A percentile compares a stretch with the other conserved stretches of the same genome.
phyloP scores from a whole-genome alignment of 352 stramenopile species.

The Salisapilia sapeloensis region DNA sequence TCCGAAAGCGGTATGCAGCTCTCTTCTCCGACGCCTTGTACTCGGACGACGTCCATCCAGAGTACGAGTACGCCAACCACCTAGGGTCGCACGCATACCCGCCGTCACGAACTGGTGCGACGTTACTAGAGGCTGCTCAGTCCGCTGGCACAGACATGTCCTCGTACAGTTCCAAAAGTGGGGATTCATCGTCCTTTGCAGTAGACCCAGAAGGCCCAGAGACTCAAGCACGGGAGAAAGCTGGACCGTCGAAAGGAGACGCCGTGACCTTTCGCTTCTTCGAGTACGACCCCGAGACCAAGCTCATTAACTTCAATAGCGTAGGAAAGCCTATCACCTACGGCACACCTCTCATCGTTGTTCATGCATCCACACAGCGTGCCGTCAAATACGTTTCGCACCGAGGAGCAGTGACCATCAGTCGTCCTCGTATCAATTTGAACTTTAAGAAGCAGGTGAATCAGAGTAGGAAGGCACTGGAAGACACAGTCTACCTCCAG shows the following conservation, averaged over 20 bases:
- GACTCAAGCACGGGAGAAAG: not conserved
- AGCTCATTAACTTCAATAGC: slow-evolving; percentile 24
- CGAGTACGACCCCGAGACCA: slow-evolving; percentile 29
- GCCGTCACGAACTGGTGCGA: no score
- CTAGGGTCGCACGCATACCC: no score
- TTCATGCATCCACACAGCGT: slow-evolving; percentile 39
- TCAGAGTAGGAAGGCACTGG: slow-evolving; percentile 22
- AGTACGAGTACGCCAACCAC: not conserved
- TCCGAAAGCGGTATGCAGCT: slow-evolving; percentile 58
- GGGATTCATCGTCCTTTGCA: not conserved
- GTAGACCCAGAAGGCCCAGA: not conserved
- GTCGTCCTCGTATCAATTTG: slow-evolving; percentile 43
- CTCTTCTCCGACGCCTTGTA: slow-evolving; percentile 42
- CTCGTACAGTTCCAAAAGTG: slow-evolving; percentile 5
- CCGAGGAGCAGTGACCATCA: slow-evolving; percentile 43
- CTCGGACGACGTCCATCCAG: slow-evolving; percentile 5
- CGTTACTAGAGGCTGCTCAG: no score
- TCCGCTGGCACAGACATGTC: no score
- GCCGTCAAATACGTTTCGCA: slow-evolving; percentile 45
- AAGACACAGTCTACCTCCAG: no score
- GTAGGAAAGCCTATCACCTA: slow-evolving; percentile 45
- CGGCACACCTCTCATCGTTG: slow-evolving; percentile 26
- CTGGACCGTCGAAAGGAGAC: slow-evolving; percentile 3
- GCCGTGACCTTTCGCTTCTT: slow-evolving; percentile 57
- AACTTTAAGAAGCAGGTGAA: slow-evolving; percentile 39